phyloP scores from a whole-genome alignment of 2,329 filamentous ascomycete species.

The Arthroderma uncinatum region DNA sequence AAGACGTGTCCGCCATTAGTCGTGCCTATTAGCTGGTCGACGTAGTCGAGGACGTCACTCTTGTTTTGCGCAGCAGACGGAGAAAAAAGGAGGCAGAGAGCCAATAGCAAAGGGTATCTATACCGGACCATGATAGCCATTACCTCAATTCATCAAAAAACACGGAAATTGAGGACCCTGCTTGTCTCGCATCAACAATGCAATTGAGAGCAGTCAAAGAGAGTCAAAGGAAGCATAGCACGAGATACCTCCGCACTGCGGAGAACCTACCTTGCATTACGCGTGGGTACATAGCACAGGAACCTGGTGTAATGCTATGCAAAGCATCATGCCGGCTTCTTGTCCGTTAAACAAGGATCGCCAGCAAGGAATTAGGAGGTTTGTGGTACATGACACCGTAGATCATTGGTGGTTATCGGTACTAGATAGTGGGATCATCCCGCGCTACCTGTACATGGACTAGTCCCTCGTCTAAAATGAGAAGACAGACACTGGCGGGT shows the following conservation, averaged over 20 bases:
- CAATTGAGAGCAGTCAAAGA: background rate
- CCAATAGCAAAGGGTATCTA: background rate
- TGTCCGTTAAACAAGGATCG: background rate
- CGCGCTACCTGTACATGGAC: background rate
- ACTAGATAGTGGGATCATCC: background rate
- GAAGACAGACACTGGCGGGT: too few species aligned
- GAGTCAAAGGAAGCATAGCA: background rate
- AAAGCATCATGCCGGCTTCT: background rate
- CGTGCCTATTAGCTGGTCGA: slow-evolving; percentile 46
- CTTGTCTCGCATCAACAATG: background rate
- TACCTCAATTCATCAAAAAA: background rate
- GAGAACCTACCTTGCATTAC: background rate
- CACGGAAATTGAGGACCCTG: too few species aligned
- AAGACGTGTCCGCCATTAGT: slow-evolving; percentile 46
- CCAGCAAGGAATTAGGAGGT: background rate
- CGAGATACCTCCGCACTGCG: background rate
- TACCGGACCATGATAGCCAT: background rate
- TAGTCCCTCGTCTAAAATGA: background rate
- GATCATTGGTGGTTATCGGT: background rate
- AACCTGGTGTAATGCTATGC: background rate
- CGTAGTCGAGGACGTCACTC: slow-evolving; percentile 24
- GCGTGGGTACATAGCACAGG: background rate
- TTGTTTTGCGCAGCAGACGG: background rate
- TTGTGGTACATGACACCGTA: background rate
- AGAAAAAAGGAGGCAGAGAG: background rate